Evolutionary conservation across 192 early-diverging fungal species (phyloP), one percentile per base, ranked within the genome.

Genomic region (Linnemannia exigua): DNA sequence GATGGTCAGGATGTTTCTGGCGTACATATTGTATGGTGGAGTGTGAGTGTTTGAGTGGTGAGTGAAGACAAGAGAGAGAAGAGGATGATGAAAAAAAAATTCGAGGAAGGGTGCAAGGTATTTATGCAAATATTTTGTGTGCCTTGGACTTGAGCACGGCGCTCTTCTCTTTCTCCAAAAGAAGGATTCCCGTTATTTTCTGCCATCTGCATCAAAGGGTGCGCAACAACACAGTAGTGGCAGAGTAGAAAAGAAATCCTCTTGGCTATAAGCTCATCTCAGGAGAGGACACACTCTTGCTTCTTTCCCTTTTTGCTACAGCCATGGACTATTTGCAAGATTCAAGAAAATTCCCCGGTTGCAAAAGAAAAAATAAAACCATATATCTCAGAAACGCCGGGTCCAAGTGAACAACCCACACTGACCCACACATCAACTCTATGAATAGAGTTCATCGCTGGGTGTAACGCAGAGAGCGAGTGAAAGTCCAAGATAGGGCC

Each of bases 1-100:
- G n/a, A 85, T 22, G 25, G 82, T 52, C 44, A 85, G 1, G 20
- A 85, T 25, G 22, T 77, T 72, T 37, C 82, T 77, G 6, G 77
- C 15, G 46, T 85, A 61, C 82, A 85, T 85, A n/a, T 70, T n/a
- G n/a, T n/a, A n/a, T 68, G 5, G 12, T 68, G 0, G n/a, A 36
- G 5, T 20, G 33, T 36, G 20, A 31, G 22, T 74, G 11, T 54
- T 35, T 36, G 50, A n/a, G n/a, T n/a, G 16, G 38, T 7, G 47
- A 51, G n/a, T n/a, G n/a, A n/a, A n/a, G n/a, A n/a, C n/a, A 67
- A 15, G 5, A 67, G 47, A 46, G 33, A 68, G 14, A 3, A 31
- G 58, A 66, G 20, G 33, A 33, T 28, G 22, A 25, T 28, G 14
- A 61, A n/a, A 61, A 58, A 58, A 33, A 25, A 15, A 11, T n/a